phyloP scores from a whole-genome alignment of 768 basidiomycete species.

The Suillus weaverae region DNA sequence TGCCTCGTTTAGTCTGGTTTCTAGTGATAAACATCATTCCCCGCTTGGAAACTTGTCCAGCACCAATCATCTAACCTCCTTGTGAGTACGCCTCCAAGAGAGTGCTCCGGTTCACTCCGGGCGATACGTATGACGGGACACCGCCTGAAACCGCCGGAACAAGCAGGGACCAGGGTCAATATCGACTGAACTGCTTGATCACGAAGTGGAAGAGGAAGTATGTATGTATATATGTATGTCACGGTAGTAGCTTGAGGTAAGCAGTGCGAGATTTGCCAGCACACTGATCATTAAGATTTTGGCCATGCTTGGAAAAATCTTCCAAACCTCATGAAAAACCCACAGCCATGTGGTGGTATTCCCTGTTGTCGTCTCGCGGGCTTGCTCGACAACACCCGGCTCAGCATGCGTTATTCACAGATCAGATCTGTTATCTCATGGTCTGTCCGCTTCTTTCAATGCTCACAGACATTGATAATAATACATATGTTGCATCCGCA shows the following conservation, averaged over 20 bases:
- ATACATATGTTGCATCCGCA: background rate
- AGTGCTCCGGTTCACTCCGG: constrained; percentile 8
- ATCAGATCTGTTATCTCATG: background rate
- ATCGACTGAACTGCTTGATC: background rate
- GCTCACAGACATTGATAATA: background rate
- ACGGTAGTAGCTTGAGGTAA: background rate
- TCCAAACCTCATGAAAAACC: background rate
- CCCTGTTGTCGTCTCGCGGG: background rate
- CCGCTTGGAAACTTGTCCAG: background rate
- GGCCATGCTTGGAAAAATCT: background rate
- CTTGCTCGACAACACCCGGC: background rate
- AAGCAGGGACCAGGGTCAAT: background rate
- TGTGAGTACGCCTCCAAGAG: background rate
- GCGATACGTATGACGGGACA: constrained; percentile 1
- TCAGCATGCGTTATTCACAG: background rate
- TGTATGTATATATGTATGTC: background rate
- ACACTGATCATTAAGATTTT: background rate
- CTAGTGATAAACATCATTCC: background rate
- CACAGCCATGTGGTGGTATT: background rate
- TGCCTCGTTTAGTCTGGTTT: background rate
- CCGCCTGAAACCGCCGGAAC: constrained; percentile 5
- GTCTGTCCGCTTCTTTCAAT: background rate
- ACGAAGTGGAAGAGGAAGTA: background rate
- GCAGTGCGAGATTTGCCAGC: background rate
- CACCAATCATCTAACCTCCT: constrained; percentile 4